Percentiles rank a stretch among this genome's conserved stretches.
Evolutionary conservation across 2,329 filamentous ascomycete species (phyloP).

Genomic region (Aspergillus vadensis): DNA sequence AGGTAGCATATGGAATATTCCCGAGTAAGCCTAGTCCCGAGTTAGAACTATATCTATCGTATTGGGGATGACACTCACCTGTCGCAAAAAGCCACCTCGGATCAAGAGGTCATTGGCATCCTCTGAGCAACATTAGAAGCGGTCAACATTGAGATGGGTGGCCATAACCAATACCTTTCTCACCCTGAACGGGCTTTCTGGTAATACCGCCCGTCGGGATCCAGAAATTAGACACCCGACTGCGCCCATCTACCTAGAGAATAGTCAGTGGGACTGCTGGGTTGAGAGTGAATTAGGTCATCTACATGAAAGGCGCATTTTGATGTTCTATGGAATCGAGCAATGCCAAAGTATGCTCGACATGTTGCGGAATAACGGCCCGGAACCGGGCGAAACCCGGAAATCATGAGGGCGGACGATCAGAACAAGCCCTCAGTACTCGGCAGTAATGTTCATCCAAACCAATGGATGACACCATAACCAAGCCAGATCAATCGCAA

Average conservation of each 20-base stretch:
- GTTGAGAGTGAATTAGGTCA: not conserved
- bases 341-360: constrained; percentile 29
- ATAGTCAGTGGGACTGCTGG: constrained; percentile 13
- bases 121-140: constrained; percentile 34
- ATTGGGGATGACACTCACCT: constrained; percentile 51
- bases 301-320: constrained; percentile 42
- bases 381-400: constrained; percentile 25
- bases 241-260: constrained; percentile 56
- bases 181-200: constrained; percentile 54
- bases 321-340: constrained; percentile 20
- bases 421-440: not conserved
- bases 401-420: constrained; percentile 28
- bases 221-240: constrained; percentile 75
- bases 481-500: not conserved
- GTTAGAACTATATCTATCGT: not conserved
- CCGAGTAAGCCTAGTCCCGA: constrained; percentile 69
- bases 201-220: constrained; percentile 72
- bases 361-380: constrained; percentile 28
- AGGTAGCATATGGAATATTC: constrained; percentile 89
- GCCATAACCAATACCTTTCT: constrained; percentile 31
- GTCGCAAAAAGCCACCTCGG: constrained; percentile 71
- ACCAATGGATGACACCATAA: not conserved
- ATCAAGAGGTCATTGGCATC: constrained; percentile 69
- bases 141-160: not conserved
- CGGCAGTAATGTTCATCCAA: not conserved